Evolutionary conservation across 116 monocot genomes (phyloP), one percentile per base, ranked within the genome.

Genomic region (Posidonia oceanica): DNA sequence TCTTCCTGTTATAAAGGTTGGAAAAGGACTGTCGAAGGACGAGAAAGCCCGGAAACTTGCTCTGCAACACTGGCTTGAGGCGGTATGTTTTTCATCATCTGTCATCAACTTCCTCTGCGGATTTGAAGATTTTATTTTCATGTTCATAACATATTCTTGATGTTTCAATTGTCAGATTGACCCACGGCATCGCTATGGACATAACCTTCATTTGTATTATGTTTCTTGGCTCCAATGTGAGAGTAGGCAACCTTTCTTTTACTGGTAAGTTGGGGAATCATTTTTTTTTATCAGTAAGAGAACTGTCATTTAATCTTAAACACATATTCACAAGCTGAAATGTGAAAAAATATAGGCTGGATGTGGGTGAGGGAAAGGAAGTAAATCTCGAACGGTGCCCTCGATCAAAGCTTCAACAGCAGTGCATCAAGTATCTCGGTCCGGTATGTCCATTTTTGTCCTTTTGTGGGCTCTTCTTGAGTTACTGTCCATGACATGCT

Each of bases 221-320:
- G 79, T 71, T 52, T 56, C 72, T 48, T 96, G 96, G 96, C 82
- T 89, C 56, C 71, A 72, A 11, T 85, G 89, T 42, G 87, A 91
- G 72, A 91, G 96, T 80, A 86, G 77, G 70, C 91, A 96, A 52
- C 96, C 96, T 36, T 99, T 99, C 78, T 99, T 93, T 78, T 99
- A 99, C 81, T 53, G 39, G 20, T 71, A 41, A 56, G 17, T 38
- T 52, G 4, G 0, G 36, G 36, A 55, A 29, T 38, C 23, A 69
- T 29, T 3, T 56, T 36, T 37, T 18, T 57, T 48, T 48, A 6
- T 48, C 65, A 39, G 65, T 17, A 65, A 65, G 22, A 61, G 36
- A 12, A 6, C 8, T 29, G 23, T 7, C 36, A 36, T 61, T 29
- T 29, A 22, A 22, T 60, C 60, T 60, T 29, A 23, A 60, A 63